Evolutionary conservation across 768 basidiomycete genomes (phyloP), one percentile per base, ranked within the genome.

Genomic region (Trametopsis cervina): DNA sequence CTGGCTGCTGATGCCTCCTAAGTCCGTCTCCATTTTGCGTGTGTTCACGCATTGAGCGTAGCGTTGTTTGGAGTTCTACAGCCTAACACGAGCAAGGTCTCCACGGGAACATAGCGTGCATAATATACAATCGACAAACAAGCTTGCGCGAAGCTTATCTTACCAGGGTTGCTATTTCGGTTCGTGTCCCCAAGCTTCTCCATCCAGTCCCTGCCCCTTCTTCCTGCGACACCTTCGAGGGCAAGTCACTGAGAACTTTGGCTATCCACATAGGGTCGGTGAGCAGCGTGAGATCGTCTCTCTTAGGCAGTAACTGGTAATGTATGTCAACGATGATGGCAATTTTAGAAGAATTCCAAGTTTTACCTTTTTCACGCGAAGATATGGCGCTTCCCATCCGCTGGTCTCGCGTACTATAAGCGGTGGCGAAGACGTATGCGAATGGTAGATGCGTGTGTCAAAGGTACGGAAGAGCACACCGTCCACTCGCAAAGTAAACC

Each of bases 401-500:
- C 79, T 82, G 17, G 76, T 71, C 63, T 98, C 93, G 35, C 89
- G 77, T 4, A 97, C 74, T 35, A 98, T 62, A 25, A 78, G 60
- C 0, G 80, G 78, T 5, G 79, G 75, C 7, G 65, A 58, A 0
- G 80, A 77, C 0, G 73, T 61, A 54, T 97, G 91, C 0, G 85
- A 83, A 62, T 95, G 89, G 59, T 89, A 99, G 41, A 96, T 70
- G 36, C 96, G 76, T 0, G 93, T 93, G 59, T 99, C 96, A 56
- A 77, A 81, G 29, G 79, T 78, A 37, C 96, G 78, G 69, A 98
- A 98, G 41, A 98, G 79, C 39, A 99, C 95, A 46, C 85, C 79
- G 62, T 99, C 96, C 41, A 99, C 93, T 20, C 96, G 81, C 4
- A 99, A 74, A n/a, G 86, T 91, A 63, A 95, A 90, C 11, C 96